Conservation (phyloP, 1,284 basidiomycete genomes). For the Thecaphora thlaspeos region DNA sequence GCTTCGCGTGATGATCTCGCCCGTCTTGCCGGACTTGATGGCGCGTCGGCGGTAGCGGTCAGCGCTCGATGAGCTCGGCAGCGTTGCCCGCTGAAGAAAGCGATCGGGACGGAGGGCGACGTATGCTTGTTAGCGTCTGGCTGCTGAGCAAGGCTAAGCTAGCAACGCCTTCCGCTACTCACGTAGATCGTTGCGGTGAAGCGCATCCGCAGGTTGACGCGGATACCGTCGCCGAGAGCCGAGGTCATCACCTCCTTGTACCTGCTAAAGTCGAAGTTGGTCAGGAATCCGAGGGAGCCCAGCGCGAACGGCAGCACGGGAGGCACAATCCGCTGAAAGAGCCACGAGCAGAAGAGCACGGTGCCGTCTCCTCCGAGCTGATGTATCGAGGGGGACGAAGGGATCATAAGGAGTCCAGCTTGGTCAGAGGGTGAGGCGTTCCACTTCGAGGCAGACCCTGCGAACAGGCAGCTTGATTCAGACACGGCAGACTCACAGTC, state of each 20-base stretch:
- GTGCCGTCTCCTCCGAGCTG: conserved; percentile 91
- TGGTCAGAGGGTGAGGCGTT: too few relatives aligned
- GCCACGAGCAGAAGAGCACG: conserved; percentile 97
- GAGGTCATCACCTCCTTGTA: conserved; percentile 84
- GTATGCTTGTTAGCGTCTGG: too few relatives aligned
- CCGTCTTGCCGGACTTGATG: conserved; percentile 49
- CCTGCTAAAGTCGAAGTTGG: conserved; percentile 92
- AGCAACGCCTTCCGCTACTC: conserved; percentile 3
- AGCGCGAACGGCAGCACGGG: conserved; percentile 95
- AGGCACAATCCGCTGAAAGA: conserved; percentile 96
- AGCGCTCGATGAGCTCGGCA: conserved; percentile 25
- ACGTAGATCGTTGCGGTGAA: conserved; percentile 97
- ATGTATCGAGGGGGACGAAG: too few relatives aligned
- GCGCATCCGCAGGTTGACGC: conserved; percentile 96
- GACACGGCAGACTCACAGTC: conserved; percentile 65
- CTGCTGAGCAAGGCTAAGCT: too few relatives aligned
- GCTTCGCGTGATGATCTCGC: conserved; percentile 53
- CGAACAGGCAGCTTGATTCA: too few relatives aligned
- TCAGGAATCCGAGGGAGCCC: conserved; percentile 97
- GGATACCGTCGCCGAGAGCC: conserved; percentile 87
- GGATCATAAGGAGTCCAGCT: too few relatives aligned
- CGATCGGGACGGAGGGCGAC: neutral
- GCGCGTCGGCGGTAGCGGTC: conserved; percentile 45
- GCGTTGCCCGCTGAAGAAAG: conserved; percentile 22
- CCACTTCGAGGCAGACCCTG: too few relatives aligned